Conservation (phyloP, 768 basidiomycete genomes). For the Neoboletus magnificus region DNA sequence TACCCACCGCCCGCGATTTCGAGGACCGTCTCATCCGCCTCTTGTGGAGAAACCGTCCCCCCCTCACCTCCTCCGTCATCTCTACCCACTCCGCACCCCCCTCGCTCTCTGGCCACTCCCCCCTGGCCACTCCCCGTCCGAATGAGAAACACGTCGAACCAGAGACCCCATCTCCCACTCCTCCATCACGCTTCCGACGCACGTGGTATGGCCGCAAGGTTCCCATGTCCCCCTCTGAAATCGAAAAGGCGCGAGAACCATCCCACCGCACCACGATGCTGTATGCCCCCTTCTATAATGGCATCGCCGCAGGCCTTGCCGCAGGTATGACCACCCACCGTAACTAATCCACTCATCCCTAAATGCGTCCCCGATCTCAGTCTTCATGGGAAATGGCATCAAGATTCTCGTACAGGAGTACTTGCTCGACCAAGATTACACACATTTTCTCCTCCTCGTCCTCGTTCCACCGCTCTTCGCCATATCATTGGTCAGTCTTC, state of each 20-base stretch:
- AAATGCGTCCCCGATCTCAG: conserved; percentile 27
- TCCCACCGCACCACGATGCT: conserved; percentile 18
- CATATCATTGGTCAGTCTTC: conserved; percentile 41
- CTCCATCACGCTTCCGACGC: conserved; percentile 36
- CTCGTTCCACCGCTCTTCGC: conserved; percentile 42
- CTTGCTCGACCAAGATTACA: conserved; percentile 42
- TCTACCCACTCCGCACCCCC: conserved; percentile 30
- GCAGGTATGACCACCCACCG: conserved; percentile 6
- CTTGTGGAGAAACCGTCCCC: conserved; percentile 45
- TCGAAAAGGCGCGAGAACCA: conserved; percentile 24
- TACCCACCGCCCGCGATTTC: conserved; percentile 47
- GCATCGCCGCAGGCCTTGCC: conserved; percentile 27
- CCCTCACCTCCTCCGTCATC: conserved; percentile 18
- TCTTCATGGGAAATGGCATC: conserved; percentile 64
- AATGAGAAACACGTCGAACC: conserved; percentile 15
- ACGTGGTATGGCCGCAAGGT: conserved; percentile 64
- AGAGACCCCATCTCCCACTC: conserved; percentile 23
- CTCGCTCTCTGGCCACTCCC: conserved; percentile 40
- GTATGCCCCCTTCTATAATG: conserved; percentile 29
- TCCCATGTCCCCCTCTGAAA: conserved; percentile 33
- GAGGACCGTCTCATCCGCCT: conserved; percentile 57
- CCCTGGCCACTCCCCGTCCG: conserved; percentile 17
- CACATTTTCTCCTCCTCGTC: conserved; percentile 41
- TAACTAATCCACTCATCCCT: neutral
- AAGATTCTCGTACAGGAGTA: conserved; percentile 57